phyloP scores from a whole-genome alignment of 2,329 filamentous ascomycete species.

The Colletotrichum camelliae region DNA sequence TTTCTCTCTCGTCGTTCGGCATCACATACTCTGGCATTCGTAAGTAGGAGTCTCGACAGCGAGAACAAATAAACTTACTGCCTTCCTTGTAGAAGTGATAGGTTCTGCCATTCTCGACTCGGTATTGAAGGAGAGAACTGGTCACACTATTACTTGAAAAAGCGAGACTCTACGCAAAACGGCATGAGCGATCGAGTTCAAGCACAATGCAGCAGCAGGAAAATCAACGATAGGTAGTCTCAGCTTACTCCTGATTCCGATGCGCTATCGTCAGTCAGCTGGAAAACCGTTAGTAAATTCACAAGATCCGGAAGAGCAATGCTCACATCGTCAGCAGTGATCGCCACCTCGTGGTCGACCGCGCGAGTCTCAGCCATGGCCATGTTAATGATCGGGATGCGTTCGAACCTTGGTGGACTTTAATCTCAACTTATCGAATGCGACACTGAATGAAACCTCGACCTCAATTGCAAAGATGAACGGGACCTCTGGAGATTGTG shows the following conservation, averaged over 20 bases:
- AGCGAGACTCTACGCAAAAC: not conserved
- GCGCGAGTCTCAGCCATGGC: not conserved
- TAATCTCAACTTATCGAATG: no score
- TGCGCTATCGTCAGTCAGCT: not conserved
- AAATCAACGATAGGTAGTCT: not conserved
- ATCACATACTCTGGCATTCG: not conserved
- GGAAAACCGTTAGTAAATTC: not conserved
- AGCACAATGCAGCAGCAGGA: not conserved
- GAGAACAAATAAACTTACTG: not conserved
- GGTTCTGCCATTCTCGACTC: not conserved
- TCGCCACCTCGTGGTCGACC: not conserved
- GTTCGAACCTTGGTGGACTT: not conserved
- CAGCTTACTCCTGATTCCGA: not conserved
- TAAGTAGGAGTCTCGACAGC: not conserved
- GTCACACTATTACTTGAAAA: not conserved
- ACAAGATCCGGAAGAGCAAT: not conserved
- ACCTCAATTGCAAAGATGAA: not conserved
- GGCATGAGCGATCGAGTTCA: not conserved
- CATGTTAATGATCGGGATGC: not conserved
- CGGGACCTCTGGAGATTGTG: not conserved
- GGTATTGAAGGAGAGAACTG: not conserved
- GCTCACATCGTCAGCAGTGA: not conserved
- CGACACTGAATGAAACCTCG: not conserved
- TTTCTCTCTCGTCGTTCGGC: not conserved
- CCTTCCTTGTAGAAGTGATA: not conserved